Evolutionary conservation across 345 rosid species (phyloP).

Genomic region (Dipteronia sinensis): DNA sequence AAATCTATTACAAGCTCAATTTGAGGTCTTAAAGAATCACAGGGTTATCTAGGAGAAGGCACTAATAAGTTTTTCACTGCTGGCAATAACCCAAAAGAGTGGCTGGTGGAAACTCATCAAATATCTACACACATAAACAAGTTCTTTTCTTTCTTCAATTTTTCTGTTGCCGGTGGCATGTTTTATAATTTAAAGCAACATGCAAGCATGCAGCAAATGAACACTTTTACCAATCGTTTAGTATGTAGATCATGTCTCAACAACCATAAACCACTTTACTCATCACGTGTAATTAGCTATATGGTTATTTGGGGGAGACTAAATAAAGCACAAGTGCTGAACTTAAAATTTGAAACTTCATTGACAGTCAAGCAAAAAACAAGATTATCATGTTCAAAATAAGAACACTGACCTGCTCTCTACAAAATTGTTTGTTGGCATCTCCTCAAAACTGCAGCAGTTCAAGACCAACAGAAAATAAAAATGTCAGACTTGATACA

Average conservation of each 20-base stretch:
- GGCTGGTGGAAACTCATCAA: not conserved
- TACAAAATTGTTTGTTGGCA: conserved; percentile 92
- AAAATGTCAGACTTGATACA: conserved; percentile 21
- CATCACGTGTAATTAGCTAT: not conserved
- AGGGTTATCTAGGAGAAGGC: not conserved
- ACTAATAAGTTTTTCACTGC: not conserved
- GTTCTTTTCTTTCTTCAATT: not conserved
- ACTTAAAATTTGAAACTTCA: conserved; percentile 6
- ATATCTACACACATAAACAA: not conserved
- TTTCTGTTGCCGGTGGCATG: not conserved
- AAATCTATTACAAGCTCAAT: not conserved
- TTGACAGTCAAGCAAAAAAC: conserved; percentile 16
- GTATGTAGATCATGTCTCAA: not conserved
- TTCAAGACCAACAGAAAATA: conserved; percentile 13
- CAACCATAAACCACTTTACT: conserved; percentile 1
- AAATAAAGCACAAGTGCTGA: not conserved
- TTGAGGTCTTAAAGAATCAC: not conserved
- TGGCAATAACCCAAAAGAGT: not conserved
- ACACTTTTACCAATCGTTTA: not conserved
- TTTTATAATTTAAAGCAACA: not conserved
- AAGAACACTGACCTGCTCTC: conserved; percentile 77
- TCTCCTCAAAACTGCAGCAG: conserved; percentile 84
- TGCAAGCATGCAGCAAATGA: not conserved
- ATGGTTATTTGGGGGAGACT: not conserved
- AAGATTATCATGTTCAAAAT: conserved; percentile 4